These are phyloP conservation scores for Arabidopsis lyrata DNA, from an alignment of 441 rosid genomes.

Conservation along the genomic window DNA sequence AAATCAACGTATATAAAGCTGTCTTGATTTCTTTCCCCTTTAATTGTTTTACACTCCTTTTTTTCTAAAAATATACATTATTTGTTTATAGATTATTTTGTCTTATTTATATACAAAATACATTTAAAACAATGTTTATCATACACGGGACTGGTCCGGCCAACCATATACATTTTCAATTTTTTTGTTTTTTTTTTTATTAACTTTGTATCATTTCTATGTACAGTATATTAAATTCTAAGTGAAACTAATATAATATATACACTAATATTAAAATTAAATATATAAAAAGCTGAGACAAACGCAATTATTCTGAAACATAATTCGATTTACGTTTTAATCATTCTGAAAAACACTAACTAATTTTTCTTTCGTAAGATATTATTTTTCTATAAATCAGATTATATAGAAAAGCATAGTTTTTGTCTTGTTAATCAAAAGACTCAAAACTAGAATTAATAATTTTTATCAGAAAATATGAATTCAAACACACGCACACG, in stretches of 20 bases:
- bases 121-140: background rate
- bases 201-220: no score
- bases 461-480: background rate
- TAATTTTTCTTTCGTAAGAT: background rate
- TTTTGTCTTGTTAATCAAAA: background rate
- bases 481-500: background rate
- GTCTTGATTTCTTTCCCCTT: conserved; percentile 31
- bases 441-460: background rate
- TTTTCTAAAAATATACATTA: background rate
- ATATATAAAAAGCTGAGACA: no score
- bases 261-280: background rate
- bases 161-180: background rate
- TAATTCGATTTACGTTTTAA: background rate
- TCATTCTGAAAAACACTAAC: background rate
- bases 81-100: background rate
- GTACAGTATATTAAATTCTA: no score
- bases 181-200: no score
- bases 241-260: background rate
- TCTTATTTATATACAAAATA: background rate
- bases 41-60: background rate
- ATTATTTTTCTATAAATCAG: no score
- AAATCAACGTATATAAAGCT: conserved; percentile 43
- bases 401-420: background rate
- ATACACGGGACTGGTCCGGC: background rate
- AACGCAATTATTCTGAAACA: background rate